A percentile compares a stretch with the other conserved stretches of the same genome.
phyloP scores from a whole-genome alignment of 2,329 filamentous ascomycete genomes.

The Colletotrichum sp. region DNA sequence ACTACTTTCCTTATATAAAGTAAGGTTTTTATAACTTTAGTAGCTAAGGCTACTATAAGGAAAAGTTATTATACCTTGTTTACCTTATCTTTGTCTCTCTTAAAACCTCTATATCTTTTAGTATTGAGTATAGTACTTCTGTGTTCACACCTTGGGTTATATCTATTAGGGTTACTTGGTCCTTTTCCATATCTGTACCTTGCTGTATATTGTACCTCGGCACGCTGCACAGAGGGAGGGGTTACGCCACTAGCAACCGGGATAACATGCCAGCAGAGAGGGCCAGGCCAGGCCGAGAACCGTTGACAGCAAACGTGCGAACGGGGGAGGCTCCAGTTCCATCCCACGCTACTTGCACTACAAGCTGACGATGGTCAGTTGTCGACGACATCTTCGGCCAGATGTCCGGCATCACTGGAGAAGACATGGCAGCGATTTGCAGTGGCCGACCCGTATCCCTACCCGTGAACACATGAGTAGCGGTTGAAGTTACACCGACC shows the following conservation, averaged over 20 bases:
- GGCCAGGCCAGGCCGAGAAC: conserved; percentile 12
- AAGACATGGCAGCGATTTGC: not conserved
- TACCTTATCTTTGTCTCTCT: too few species aligned
- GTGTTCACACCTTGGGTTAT: too few species aligned
- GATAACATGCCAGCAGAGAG: not conserved
- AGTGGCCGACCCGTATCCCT: not conserved
- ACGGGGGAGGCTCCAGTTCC: not conserved
- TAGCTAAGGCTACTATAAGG: too few species aligned
- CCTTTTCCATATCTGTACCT: too few species aligned
- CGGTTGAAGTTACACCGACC: not conserved
- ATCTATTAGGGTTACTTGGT: too few species aligned
- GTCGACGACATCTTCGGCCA: not conserved
- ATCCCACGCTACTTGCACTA: not conserved
- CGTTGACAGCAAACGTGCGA: conserved; percentile 1
- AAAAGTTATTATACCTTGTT: too few species aligned
- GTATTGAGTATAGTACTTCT: too few species aligned
- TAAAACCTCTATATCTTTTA: too few species aligned
- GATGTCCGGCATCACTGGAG: conserved; percentile 1
- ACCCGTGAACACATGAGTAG: not conserved
- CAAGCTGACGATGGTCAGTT: not conserved
- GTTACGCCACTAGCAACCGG: not conserved
- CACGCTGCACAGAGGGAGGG: not conserved
- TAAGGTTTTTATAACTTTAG: too few species aligned
- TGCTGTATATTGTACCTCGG: too few species aligned
- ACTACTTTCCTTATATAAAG: too few species aligned